A percentile compares a stretch with the other conserved stretches of the same genome.
phyloP scores from a whole-genome alignment of 331 rosid species.

The Pyracantha coccinea region DNA sequence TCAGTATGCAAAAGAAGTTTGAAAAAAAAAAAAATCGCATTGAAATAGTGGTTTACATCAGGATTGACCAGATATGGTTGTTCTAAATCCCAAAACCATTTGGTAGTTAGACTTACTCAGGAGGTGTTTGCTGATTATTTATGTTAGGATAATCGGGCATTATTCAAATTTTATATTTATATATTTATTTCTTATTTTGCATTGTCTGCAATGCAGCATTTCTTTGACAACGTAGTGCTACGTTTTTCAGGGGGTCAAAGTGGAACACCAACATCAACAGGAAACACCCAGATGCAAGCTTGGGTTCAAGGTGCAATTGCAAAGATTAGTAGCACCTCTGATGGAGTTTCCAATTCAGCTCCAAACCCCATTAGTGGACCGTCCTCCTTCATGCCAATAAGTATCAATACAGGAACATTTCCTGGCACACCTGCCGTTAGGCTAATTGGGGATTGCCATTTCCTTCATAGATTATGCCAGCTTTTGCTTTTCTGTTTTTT shows the following conservation, averaged over 20 bases:
- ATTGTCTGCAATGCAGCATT: background rate
- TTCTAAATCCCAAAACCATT: background rate
- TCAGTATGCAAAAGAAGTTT: conserved; percentile 17
- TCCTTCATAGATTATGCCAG: conserved; percentile 88
- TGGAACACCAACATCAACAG: conserved; percentile 67
- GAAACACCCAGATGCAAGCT: conserved; percentile 90
- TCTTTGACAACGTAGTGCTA: background rate
- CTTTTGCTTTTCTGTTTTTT: conserved; percentile 89
- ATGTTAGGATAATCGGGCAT: background rate
- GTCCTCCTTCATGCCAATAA: conserved; percentile 79
- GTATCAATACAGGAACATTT: conserved; percentile 86
- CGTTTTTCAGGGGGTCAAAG: conserved; percentile 58
- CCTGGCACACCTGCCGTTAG: conserved; percentile 96
- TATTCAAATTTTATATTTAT: background rate
- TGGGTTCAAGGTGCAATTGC: conserved; percentile 96
- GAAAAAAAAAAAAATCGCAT: background rate
- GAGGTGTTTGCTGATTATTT: background rate
- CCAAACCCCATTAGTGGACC: conserved; percentile 80
- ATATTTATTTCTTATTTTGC: background rate
- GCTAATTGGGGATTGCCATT: conserved; percentile 92
- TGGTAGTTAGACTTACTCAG: background rate
- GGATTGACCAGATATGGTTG: background rate
- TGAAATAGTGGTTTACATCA: background rate
- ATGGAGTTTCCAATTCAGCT: conserved; percentile 62
- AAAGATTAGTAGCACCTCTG: conserved; percentile 76